phyloP scores from a whole-genome alignment of 179 eudicot genomes.

The Amaranthus tricolor region DNA sequence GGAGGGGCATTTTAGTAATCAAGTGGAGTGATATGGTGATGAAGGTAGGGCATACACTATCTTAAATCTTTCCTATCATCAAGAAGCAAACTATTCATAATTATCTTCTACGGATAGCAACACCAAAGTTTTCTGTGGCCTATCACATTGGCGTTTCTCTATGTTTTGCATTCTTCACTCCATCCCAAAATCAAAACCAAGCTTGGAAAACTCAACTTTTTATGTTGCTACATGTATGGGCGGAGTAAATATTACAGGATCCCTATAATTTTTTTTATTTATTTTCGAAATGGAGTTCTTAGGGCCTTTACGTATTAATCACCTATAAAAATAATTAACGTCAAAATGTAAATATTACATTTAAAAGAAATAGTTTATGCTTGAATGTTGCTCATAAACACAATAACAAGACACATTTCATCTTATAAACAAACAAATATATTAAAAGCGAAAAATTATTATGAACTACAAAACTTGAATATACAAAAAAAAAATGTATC shows the following conservation, averaged over 20 bases:
- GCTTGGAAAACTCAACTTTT: background rate
- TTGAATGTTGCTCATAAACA: too few species aligned
- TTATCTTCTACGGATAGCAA: conserved; percentile 33
- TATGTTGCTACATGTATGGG: background rate
- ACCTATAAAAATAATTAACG: too few species aligned
- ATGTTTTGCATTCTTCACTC: conserved; percentile 4
- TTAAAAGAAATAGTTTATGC: too few species aligned
- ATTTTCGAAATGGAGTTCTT: too few species aligned
- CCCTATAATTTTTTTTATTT: background rate
- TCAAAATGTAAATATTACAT: too few species aligned
- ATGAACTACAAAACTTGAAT: too few species aligned
- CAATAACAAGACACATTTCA: too few species aligned
- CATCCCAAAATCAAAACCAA: background rate
- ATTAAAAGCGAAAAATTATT: too few species aligned
- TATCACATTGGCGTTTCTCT: background rate
- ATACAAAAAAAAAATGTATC: too few species aligned
- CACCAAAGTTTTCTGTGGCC: background rate
- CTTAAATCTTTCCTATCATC: background rate
- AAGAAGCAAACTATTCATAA: conserved; percentile 14
- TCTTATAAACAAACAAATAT: too few species aligned
- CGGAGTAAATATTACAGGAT: background rate
- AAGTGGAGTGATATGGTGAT: conserved; percentile 4
- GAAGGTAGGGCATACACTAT: conserved; percentile 19
- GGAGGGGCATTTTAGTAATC: conserved; percentile 20
- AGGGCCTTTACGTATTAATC: too few species aligned